Evolutionary conservation across 2,329 filamentous ascomycete genomes (phyloP).

Genomic region (Verticillium klebahnii): DNA sequence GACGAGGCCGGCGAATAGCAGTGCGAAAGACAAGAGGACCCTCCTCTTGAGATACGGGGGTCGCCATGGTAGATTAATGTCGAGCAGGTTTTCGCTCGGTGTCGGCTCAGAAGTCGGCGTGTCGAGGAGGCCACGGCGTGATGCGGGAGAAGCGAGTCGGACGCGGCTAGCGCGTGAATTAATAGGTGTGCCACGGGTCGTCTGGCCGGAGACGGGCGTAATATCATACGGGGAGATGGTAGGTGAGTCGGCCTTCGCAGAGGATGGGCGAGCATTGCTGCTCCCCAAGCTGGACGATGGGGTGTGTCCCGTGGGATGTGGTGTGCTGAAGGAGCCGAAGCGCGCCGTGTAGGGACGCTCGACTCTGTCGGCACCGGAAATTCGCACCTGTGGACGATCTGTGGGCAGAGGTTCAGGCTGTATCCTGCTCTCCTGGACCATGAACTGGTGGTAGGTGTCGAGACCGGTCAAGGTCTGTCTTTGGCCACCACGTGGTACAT

Average conservation of each 20-base stretch:
- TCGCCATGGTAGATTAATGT: conserved; percentile 26
- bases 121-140: not conserved
- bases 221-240: not conserved
- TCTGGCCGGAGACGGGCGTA: not conserved
- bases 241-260: not conserved
- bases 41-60: conserved; percentile 29
- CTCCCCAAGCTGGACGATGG: not conserved
- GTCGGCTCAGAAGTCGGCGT: not conserved
- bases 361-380: not conserved
- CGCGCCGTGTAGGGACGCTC: conserved; percentile 7
- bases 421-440: conserved; percentile 8
- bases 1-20: conserved; percentile 22
- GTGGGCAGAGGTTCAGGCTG: not conserved
- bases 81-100: conserved; percentile 17
- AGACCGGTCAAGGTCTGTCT: conserved; percentile 10
- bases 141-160: not conserved
- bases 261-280: not conserved
- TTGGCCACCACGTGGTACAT: conserved; percentile 9
- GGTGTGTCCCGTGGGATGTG: not conserved
- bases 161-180: not conserved
- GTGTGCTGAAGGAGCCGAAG: conserved; percentile 1
- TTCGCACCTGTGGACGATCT: not conserved
- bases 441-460: conserved; percentile 14
- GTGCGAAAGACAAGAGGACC: conserved; percentile 22
- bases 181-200: not conserved